Base-by-base conservation (phyloP, 805 yeast species). In the Kodamaea leandrae region DNA sequence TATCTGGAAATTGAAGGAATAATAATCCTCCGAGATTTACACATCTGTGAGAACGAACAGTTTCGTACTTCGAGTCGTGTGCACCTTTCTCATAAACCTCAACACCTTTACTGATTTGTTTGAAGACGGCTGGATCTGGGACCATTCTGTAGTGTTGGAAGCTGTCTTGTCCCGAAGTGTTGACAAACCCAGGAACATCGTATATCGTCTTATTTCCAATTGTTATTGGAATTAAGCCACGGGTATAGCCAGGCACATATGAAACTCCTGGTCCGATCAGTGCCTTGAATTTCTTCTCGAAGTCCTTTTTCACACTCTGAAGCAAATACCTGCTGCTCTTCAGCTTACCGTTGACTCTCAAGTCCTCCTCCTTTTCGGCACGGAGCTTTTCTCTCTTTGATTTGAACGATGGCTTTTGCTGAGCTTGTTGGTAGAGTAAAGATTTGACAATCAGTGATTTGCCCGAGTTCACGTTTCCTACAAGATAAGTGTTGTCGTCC, bases 401-500 rank as follows among this genome's bases (percentile, higher is more conserved):
- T 13, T 46, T 13, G 23, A 26, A 34, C 6, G 41, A 24, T 18
- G 42, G 16, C 36, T 40, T 33, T 29, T 20, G 14, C 35, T 14
- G 14, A 27, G 29, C 43, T 27, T 40, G 48, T 2, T 42, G 39
- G 36, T 55, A 59, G 18, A 75, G 45, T 14, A 83, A 47, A 14
- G 78, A 52, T 48, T 72, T 76, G 1, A 83, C 67, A 26, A 85
- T 49, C 2, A 83, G 70, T 2, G 87, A 78, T 55, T 85, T 85
- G 1, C 95, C 95, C 10, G 77, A 71, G 52, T 85, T 85, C 8
- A 83, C 78, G 44, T 71, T 72, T 1, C 95, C 95, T 15, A 84
- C 62, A 21, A 85, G 58, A 51, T 76, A 80, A 6, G 75, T 57
- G 23, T 63, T 60, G 26, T 55, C 52, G 4, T 68, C 66, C 6